Evolutionary conservation across 1,284 basidiomycete genomes (phyloP), one percentile per base, ranked within the genome.

Genomic region (Rugosomyces carneus): DNA sequence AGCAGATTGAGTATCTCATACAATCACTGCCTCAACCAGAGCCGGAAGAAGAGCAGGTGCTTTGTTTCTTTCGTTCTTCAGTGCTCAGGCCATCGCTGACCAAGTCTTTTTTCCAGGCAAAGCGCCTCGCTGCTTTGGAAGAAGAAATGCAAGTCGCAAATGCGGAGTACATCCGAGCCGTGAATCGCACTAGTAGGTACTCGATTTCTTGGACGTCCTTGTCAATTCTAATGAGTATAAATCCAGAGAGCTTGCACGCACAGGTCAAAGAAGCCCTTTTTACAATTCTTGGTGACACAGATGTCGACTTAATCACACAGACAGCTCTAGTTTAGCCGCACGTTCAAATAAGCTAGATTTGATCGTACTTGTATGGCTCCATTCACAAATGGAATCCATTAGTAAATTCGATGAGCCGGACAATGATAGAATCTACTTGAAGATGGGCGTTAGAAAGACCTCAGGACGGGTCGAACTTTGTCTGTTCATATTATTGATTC

Each of bases 1-100:
- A 91, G 57, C 88, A 92, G 60, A 76, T 92, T 37, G 84, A 92
- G 56, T 82, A 78, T 53, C 73, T 92, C 39, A 87, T 92, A 35
- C 76, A 85, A 46, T 81, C 81, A 0, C 62, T 92, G 13, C 88
- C 89, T 0, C 75, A 79, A 38, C 80, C 84, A 1, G 83, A 87
- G 57, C 70, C 80, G 3, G 84, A 89, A 59, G 81, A 85, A 58
- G 72, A 70, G 19, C 84, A 87, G 74, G 85, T 80, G 42, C n/a
- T n/a, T n/a, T n/a, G n/a, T n/a, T n/a, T n/a, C n/a, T n/a, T n/a
- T n/a, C n/a, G n/a, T n/a, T n/a, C n/a, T n/a, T n/a, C n/a, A n/a
- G n/a, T n/a, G n/a, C n/a, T n/a, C n/a, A n/a, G n/a, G n/a, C n/a
- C n/a, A n/a, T n/a, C n/a, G n/a, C n/a, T n/a, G n/a, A n/a, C n/a